Conservation (phyloP, 179 eudicot species). For the Drosera spatulata region DNA sequence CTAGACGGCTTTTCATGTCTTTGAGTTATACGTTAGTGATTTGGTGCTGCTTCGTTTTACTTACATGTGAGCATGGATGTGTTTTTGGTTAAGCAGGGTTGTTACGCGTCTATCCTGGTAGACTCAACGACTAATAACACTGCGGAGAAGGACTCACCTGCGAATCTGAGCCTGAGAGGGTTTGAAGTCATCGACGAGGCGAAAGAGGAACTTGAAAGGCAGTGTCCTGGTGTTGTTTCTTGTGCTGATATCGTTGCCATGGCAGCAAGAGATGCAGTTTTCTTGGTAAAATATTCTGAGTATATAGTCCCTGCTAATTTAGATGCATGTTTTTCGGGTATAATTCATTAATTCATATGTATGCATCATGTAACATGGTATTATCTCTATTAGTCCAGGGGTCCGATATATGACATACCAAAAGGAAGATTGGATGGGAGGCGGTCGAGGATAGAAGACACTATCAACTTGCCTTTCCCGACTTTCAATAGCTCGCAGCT, state of each 20-base stretch:
- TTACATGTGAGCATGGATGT: background rate
- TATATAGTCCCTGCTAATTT: no score
- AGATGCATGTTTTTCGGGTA: no score
- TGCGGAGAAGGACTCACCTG: constrained; percentile 92
- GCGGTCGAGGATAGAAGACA: constrained; percentile 77
- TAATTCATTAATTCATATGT: no score
- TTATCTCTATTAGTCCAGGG: constrained; percentile 43
- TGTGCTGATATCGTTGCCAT: constrained; percentile 83
- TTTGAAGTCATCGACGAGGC: constrained; percentile 58
- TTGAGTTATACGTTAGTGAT: background rate
- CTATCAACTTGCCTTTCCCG: constrained; percentile 58
- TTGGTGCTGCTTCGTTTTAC: background rate
- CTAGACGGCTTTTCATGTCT: background rate
- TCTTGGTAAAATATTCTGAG: constrained; percentile 41
- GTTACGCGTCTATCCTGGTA: constrained; percentile 70
- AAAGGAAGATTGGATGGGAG: constrained; percentile 85
- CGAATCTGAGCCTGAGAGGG: constrained; percentile 70
- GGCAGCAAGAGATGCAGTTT: constrained; percentile 80
- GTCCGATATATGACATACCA: constrained; percentile 78
- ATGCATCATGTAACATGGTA: no score
- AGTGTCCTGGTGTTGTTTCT: constrained; percentile 80
- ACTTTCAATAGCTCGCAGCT: constrained; percentile 51
- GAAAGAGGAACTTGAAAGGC: constrained; percentile 43
- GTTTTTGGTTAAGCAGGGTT: constrained; percentile 35
- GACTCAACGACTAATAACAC: constrained; percentile 73